Evolutionary conservation across 352 stramenopile genomes (phyloP).

Genomic region (Phytophthora sojae): DNA sequence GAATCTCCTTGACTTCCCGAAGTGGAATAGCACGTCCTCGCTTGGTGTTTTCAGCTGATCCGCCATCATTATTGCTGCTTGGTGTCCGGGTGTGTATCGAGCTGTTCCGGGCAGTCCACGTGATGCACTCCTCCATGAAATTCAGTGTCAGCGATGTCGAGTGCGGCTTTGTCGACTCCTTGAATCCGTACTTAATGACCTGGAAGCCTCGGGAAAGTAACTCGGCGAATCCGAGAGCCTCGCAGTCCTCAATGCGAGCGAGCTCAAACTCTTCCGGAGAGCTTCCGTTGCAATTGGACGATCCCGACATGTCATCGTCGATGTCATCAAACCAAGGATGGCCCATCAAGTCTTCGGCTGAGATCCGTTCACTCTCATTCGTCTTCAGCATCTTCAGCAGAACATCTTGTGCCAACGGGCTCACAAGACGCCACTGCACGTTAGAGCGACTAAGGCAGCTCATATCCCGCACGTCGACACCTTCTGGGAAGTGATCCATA

Average conservation of each 20-base stretch:
- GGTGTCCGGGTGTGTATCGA: conserved; percentile 4
- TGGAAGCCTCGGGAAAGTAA: conserved; percentile 69
- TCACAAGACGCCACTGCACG: conserved; percentile 65
- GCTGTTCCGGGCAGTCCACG: conserved; percentile 57
- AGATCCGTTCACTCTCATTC: conserved; percentile 64
- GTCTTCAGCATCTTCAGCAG: conserved; percentile 65
- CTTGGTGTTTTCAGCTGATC: conserved; percentile 1
- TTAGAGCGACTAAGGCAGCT: conserved; percentile 72
- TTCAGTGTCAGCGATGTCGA: conserved; percentile 57
- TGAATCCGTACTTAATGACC: conserved; percentile 66
- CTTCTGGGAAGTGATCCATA: conserved; percentile 67
- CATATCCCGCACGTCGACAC: conserved; percentile 83
- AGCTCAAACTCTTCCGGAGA: conserved; percentile 21
- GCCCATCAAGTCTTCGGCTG: conserved; percentile 61
- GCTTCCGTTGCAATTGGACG: not conserved
- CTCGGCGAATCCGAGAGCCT: conserved; percentile 69
- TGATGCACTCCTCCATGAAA: conserved; percentile 57
- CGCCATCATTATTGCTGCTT: conserved; percentile 16
- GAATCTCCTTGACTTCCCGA: conserved; percentile 61
- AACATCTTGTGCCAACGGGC: conserved; percentile 61
- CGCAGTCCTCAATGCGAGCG: conserved; percentile 60
- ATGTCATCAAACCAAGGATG: conserved; percentile 71
- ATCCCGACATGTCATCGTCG: conserved; percentile 10
- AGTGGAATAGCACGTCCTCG: conserved; percentile 47
- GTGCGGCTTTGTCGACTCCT: conserved; percentile 53